Conservation (phyloP, 139 green algal genomes). For the Chlorella sp. region DNA sequence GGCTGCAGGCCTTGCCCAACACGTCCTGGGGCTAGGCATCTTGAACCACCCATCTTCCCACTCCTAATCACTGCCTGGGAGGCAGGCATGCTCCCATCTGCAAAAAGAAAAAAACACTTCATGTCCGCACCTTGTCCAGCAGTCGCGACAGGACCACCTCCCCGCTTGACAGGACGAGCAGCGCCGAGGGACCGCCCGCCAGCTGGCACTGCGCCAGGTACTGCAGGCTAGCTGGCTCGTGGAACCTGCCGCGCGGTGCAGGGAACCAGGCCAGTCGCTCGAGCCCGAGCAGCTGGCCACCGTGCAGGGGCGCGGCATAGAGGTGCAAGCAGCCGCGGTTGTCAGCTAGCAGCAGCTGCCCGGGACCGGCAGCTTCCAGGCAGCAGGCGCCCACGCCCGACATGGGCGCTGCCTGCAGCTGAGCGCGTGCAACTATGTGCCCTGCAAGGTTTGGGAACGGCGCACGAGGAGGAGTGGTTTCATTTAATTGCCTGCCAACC, state of each 20-base stretch:
- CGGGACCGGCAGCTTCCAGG: not conserved
- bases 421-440: not conserved
- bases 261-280: not conserved
- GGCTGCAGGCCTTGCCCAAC: too few relatives aligned
- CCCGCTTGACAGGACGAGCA: not conserved
- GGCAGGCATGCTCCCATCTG: not conserved
- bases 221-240: conserved; percentile 19
- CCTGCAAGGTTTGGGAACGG: not conserved
- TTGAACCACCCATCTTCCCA: too few relatives aligned
- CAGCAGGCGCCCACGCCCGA: conserved; percentile 10
- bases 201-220: not conserved
- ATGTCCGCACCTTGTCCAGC: not conserved
- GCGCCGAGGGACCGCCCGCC: conserved; percentile 2
- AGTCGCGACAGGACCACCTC: conserved; percentile 13
- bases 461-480: too few relatives aligned
- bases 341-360: conserved; percentile 9
- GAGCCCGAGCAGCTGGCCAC: not conserved
- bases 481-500: too few relatives aligned
- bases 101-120: not conserved
- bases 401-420: conserved; percentile 7
- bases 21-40: too few relatives aligned
- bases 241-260: not conserved
- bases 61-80: too few relatives aligned
- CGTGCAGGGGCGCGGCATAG: not conserved
- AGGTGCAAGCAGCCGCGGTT: conserved; percentile 18